Evolutionary conservation across 164 flowering plant genomes (phyloP), one percentile per base, ranked within the genome.

Genomic region (Dillenia turbinata): DNA sequence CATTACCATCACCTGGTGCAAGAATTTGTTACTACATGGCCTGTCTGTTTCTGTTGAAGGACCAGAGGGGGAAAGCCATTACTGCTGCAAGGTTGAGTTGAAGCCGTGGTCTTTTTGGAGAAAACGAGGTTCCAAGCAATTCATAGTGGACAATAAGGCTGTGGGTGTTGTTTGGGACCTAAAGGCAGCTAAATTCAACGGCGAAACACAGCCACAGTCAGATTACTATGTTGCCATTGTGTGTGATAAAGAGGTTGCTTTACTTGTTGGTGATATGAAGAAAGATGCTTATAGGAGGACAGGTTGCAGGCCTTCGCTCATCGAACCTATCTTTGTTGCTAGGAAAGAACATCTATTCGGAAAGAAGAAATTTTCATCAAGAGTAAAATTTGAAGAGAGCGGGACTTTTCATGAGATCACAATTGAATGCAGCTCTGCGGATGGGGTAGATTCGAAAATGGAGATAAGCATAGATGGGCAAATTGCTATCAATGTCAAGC

Each of bases 31-130:
- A 9, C 71, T 78, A 3, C 90, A 79, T 58, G 85, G 83, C 44
- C 71, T 85, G 5, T 79, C 84, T 5, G 77, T 85, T 8, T 73
- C 85, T 2, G 71, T 85, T 12, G 69, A 80, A 50, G 83, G 81
- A 2, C 61, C 73, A 1, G 66, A 71, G 2, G 74, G 69, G 2
- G 77, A 76, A 2, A 61, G 57, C 40, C 70, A 72, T 9, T 62
- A 75, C 44, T 59, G 44, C 15, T 78, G 87, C 71, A 85, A 81
- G 69, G 71, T 85, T 19, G 82, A 85, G 72, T 78, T 83, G 10
- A 85, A 83, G 67, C 86, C 86, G n/a, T 85, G 90, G 90, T 68
- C 69, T 51, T 85, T 85, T 59, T 81, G 86, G 87, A 79, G 78
- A 57, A 85, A 79, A 59, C 81, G 77, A 59, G 90, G 90, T 8